Evolutionary conservation across 2,329 filamentous ascomycete species (phyloP).

Genomic region (Clarireedia sp.): DNA sequence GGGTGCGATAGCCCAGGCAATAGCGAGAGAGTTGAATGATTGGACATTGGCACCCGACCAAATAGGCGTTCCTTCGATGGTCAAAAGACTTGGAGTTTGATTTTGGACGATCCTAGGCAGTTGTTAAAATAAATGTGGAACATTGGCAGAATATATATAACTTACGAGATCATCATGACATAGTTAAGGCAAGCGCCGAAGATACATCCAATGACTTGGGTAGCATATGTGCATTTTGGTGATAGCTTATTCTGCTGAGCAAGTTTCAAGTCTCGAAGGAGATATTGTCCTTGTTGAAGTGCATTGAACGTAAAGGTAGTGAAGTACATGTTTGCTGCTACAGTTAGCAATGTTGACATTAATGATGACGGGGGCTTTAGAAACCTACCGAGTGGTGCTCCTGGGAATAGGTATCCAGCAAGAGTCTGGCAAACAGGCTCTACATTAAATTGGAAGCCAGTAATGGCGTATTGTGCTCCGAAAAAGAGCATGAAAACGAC

Average conservation of each 20-base stretch:
- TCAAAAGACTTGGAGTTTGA: slow-evolving; percentile 55
- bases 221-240: slow-evolving; percentile 33
- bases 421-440: slow-evolving; percentile 42
- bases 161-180: slow-evolving; percentile 49
- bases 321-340: slow-evolving; percentile 58
- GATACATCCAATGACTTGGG: slow-evolving; percentile 33
- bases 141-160: slow-evolving; percentile 28
- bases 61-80: slow-evolving; percentile 51
- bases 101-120: slow-evolving; percentile 56
- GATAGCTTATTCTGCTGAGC: slow-evolving; percentile 41
- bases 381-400: slow-evolving; percentile 44
- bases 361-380: too few species aligned
- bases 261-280: slow-evolving; percentile 42
- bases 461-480: slow-evolving; percentile 36
- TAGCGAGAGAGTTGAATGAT: slow-evolving; percentile 57
- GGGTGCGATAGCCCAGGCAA: slow-evolving; percentile 65
- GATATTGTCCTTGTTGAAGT: slow-evolving; percentile 37
- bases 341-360: neutral
- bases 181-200: slow-evolving; percentile 42
- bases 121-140: slow-evolving; percentile 38
- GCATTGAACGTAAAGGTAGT: slow-evolving; percentile 57
- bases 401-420: slow-evolving; percentile 39
- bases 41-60: slow-evolving; percentile 51
- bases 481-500: slow-evolving; percentile 25
- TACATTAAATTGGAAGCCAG: slow-evolving; percentile 39